A percentile compares a stretch with the other conserved stretches of the same genome.
Conservation (phyloP, 495 filamentous ascomycete species). For the Podospora australis region DNA sequence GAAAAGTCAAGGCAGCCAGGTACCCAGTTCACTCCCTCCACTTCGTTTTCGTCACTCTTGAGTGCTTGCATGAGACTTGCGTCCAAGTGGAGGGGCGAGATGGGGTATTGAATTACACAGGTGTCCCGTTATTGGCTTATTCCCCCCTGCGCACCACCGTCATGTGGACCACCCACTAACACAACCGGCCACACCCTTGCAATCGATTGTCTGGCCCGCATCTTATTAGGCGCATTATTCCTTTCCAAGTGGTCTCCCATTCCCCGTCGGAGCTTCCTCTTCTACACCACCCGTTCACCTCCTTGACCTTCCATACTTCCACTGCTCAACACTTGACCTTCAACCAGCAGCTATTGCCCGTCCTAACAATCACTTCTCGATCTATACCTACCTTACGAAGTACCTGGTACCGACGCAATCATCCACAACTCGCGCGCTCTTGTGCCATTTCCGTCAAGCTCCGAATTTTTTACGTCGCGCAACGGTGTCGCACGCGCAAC, state of each 20-base stretch:
- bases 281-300: too few relatives aligned
- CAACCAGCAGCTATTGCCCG: not conserved
- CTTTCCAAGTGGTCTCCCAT: slow-evolving; percentile 7
- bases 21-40: not conserved
- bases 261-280: slow-evolving; percentile 10
- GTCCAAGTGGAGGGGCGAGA: slow-evolving; percentile 4
- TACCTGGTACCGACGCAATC: too few relatives aligned
- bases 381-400: not conserved
- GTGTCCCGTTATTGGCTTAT: slow-evolving; percentile 13
- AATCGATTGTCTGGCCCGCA: slow-evolving; percentile 4
- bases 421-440: too few relatives aligned
- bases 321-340: slow-evolving; percentile 1
- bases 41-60: slow-evolving; percentile 13
- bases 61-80: slow-evolving; percentile 23
- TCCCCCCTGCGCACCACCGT: slow-evolving; percentile 10
- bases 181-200: slow-evolving; percentile 17
- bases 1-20: not conserved
- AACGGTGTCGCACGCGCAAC: not conserved
- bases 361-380: not conserved
- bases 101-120: slow-evolving; percentile 12
- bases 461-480: too few relatives aligned
- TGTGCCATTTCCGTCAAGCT: too few relatives aligned
- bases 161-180: slow-evolving; percentile 27
- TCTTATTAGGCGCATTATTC: slow-evolving; percentile 36
- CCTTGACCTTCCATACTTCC: slow-evolving; percentile 14